Base-by-base conservation (phyloP, 2,329 filamentous ascomycete genomes). In the Bipolaris cookei region DNA sequence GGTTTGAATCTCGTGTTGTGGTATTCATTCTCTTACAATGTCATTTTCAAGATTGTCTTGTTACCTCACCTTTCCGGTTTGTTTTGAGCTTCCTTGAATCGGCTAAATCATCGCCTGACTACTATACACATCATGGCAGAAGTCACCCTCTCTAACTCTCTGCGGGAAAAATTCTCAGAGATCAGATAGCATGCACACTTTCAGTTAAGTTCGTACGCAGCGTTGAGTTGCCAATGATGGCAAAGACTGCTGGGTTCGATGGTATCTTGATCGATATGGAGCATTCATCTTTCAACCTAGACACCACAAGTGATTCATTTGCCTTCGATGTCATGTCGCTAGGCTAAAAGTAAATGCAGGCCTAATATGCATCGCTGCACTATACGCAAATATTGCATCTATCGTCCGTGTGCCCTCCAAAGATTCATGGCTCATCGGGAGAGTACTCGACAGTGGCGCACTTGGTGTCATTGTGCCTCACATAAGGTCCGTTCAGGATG, bases 201-300 rank as follows among this genome's bases (percentile, higher is more conserved):
- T 64, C 64, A 3, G 54, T 64, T 57, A 77, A 78, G 50, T 68
- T 76, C 48, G 67, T 76, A 18, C 67, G 68, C 28, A 73, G 71
- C 25, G 71, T 73, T 43, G 76, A 78, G 50, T 67, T 77, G 16
- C 70, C 72, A 14, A 76, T 76, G 67, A 75, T 79, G 65, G 69
- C 68, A 51, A 78, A 77, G 54, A 78, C 72, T 49, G 77, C 79
- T 10, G 78, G 78, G 6, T 73, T 78, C 48, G 72, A 80, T 46
- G 77, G 73, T 38, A 69, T 80, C 37, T 73, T 81, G 54, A 76
- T 81, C 54, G 78, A 81, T 51, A 78, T 81, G 76, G 79, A 81
- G 57, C 79, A 81, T 57, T 78, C 76, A 2, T 64, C 74, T 2
- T 66, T 80, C 28, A 70, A 75, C 52, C 63, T 81, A 18, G 70